Percentiles rank a stretch among this genome's conserved stretches.
These are phyloP conservation scores for Chaetothyriales sp. DNA, from an alignment of 2,329 filamentous ascomycete species.

Conservation along the genomic window DNA sequence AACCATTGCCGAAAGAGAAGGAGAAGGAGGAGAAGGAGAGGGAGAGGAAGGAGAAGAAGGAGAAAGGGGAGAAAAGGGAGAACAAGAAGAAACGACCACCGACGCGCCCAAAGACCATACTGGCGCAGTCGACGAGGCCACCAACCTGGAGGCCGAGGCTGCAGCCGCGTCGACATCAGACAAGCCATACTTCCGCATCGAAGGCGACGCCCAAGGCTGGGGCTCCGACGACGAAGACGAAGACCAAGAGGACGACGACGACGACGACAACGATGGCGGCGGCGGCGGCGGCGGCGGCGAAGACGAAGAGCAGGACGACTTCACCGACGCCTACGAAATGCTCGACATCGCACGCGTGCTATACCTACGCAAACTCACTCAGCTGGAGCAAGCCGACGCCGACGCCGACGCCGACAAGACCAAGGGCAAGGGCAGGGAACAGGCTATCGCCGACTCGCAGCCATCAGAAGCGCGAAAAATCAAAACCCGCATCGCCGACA, in stretches of 20 bases:
- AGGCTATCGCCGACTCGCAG: slow-evolving; percentile 22
- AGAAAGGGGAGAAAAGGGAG: too few relatives aligned
- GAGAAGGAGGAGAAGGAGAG: too few relatives aligned
- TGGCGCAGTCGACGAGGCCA: slow-evolving; percentile 25
- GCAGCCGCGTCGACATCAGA: slow-evolving; percentile 28
- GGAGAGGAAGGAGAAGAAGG: too few relatives aligned
- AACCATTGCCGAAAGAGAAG: slow-evolving; percentile 20
- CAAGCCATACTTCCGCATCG: slow-evolving; percentile 81
- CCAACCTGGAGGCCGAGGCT: slow-evolving; percentile 18
- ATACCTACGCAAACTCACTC: slow-evolving; percentile 42
- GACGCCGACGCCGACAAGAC: slow-evolving; percentile 22
- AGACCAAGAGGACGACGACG: slow-evolving; percentile 34
- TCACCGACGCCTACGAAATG: slow-evolving; percentile 50
- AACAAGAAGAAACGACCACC: slow-evolving; percentile 17
- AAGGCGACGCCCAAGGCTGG: slow-evolving; percentile 77
- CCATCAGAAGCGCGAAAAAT: slow-evolving; percentile 40
- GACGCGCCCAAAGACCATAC: slow-evolving; percentile 21
- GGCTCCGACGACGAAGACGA: slow-evolving; percentile 64
- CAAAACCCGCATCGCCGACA: slow-evolving; percentile 81
- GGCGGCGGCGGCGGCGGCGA: slow-evolving; percentile 52
- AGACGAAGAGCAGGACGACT: slow-evolving; percentile 52
- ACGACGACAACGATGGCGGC: slow-evolving; percentile 42
- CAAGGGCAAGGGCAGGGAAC: slow-evolving; percentile 25
- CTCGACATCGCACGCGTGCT: slow-evolving; percentile 50
- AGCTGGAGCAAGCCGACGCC: slow-evolving; percentile 24